phyloP scores from a whole-genome alignment of 1,139 yeast species.

The Debaryomycetaceae sp. region DNA sequence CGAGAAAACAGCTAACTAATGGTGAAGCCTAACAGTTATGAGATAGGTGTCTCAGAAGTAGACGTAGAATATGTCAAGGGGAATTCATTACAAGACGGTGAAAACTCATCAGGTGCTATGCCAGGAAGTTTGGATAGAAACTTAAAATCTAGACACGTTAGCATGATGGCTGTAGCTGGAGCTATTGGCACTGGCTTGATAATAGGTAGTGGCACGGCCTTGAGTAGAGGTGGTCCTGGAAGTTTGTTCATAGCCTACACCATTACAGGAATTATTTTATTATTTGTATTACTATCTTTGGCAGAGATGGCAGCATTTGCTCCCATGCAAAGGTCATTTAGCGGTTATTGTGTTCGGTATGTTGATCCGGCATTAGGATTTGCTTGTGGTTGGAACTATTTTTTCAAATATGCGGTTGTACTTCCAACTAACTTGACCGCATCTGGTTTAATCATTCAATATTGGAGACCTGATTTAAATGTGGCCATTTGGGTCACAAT shows the following conservation, averaged over 20 bases:
- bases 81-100: too few species aligned
- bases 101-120: too few species aligned
- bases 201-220: conserved; percentile 31
- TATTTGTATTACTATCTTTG: neutral
- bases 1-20: too few species aligned
- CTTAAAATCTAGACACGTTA: conserved; percentile 35
- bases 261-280: conserved; percentile 21
- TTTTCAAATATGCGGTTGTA: conserved; percentile 55
- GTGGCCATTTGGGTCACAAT: conserved; percentile 62
- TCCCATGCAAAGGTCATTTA: conserved; percentile 4
- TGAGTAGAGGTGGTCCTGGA: conserved; percentile 35
- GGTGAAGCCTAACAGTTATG: too few species aligned
- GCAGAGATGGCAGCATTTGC: conserved; percentile 7
- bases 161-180: conserved; percentile 42
- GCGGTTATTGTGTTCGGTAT: conserved; percentile 3
- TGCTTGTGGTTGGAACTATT: conserved; percentile 68
- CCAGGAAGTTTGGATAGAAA: conserved; percentile 27
- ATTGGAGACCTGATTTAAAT: conserved; percentile 47
- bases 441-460: conserved; percentile 57
- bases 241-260: conserved; percentile 32
- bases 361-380: conserved; percentile 70
- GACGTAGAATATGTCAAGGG: too few species aligned
- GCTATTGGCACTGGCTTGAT: conserved; percentile 43
- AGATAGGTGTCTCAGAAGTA: too few species aligned
- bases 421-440: conserved; percentile 64